Evolutionary conservation across 345 rosid species (phyloP), one percentile per base, ranked within the genome.

Genomic region (Heritiera fomes): DNA sequence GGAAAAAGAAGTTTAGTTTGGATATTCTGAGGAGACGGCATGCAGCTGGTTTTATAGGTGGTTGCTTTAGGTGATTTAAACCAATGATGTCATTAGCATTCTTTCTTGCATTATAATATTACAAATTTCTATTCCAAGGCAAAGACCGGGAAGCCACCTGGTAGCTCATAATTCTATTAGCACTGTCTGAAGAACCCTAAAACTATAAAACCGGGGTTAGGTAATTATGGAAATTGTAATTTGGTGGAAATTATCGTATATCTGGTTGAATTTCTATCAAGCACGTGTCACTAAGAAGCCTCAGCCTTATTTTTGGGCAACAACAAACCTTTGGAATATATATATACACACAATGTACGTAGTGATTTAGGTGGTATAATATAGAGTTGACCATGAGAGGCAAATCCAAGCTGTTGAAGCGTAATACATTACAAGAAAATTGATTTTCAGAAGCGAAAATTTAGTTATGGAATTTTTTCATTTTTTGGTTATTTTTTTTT

Each of bases 21-120:
- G 76, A 34, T 45, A 64, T 71, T n/a, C 43, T 23, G 75, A 8
- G 58, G 66, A 68, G 72, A 30, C 4, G 30, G 41, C n/a, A 73
- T 11, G 77, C 8, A 18, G 55, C 5, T 79, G 60, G 78, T 52
- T 75, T 69, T 81, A 83, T 81, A 83, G 75, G 73, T 78, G 77
- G 61, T 49, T 60, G 85, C 17, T 28, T 52, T 28, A 79, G 69
- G 75, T 45, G 62, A 71, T 73, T 78, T 77, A 82, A 78, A 77
- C 62, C 68, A 56, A 67, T 78, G 75, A 78, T 64, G 77, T 77
- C 80, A 77, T 38, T 71, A 46, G 30, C 58, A 49, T 75, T 55
- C 32, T 56, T 75, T 43, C 1, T 17, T 61, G 34, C 5, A 59
- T 45, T 45, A 38, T 13, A 11, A 28, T 66, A 45, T 50, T 74